Evolutionary conservation across 257 asterid genomes (phyloP).

Genomic region (Rehmannia glutinosa): DNA sequence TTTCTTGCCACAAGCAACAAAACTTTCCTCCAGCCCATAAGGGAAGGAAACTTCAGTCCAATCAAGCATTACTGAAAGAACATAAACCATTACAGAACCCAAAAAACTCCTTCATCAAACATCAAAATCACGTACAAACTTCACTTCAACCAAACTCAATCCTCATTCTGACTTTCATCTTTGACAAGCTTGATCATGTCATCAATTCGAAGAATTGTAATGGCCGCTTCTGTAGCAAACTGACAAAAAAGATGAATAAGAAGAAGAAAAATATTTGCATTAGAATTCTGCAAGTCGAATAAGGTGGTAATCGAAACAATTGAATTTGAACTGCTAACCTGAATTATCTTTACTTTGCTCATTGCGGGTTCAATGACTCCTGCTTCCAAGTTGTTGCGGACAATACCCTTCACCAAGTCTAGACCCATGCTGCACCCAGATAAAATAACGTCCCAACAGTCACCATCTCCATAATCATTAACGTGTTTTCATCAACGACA

Average conservation of each 20-base stretch:
- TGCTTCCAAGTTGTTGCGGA: slow-evolving; percentile 87
- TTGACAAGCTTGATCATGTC: slow-evolving; percentile 93
- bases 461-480: not conserved
- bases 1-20: slow-evolving; percentile 21
- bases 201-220: slow-evolving; percentile 95
- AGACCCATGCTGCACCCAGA: slow-evolving; percentile 88
- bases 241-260: slow-evolving; percentile 17
- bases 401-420: slow-evolving; percentile 71
- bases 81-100: not conserved
- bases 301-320: slow-evolving; percentile 2
- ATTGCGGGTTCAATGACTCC: slow-evolving; percentile 98
- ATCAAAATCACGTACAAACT: not conserved
- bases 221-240: slow-evolving; percentile 99
- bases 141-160: slow-evolving; percentile 10
- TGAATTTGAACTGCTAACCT: slow-evolving; percentile 35
- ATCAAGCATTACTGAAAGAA: not conserved
- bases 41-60: slow-evolving; percentile 13
- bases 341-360: slow-evolving; percentile 98
- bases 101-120: not conserved
- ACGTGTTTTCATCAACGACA: not conserved
- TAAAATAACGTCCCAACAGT: slow-evolving; percentile 8
- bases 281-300: not conserved
- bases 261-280: not conserved
- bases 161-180: slow-evolving; percentile 73
- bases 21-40: slow-evolving; percentile 18